A percentile compares a stretch with the other conserved stretches of the same genome.
phyloP scores from a whole-genome alignment of 495 filamentous ascomycete species.

The Talaromyces wortmannii region DNA sequence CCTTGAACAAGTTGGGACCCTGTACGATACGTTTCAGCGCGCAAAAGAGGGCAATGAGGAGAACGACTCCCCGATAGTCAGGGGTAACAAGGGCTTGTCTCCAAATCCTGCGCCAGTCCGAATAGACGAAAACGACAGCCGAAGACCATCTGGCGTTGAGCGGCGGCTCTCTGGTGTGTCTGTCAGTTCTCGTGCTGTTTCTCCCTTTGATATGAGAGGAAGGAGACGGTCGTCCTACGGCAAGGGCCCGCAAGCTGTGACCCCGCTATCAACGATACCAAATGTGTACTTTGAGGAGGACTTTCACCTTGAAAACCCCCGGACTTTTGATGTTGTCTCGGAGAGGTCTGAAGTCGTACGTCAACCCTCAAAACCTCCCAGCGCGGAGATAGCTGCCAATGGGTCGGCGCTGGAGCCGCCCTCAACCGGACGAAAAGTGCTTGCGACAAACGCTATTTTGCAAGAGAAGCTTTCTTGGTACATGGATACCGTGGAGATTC shows the following conservation, averaged over 20 bases:
- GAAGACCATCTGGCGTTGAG: constrained; percentile 19
- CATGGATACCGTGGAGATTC: constrained; percentile 98
- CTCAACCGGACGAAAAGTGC: constrained; percentile 59
- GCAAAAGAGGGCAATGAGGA: constrained; percentile 58
- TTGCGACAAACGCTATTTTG: constrained; percentile 96
- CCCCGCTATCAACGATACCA: constrained; percentile 88
- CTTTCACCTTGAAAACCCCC: constrained; percentile 92
- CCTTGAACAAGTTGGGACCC: constrained; percentile 67
- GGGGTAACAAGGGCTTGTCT: constrained; percentile 14
- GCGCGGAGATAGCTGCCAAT: constrained; percentile 50
- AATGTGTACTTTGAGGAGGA: constrained; percentile 90
- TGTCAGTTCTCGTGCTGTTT: constrained; percentile 27
- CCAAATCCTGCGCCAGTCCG: constrained; percentile 13
- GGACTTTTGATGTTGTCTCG: constrained; percentile 94
- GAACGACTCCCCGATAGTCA: constrained; percentile 31
- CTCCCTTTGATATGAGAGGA: constrained; percentile 30
- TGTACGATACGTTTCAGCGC: constrained; percentile 78
- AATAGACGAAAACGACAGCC: constrained; percentile 24
- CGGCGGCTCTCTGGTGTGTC: constrained; percentile 32
- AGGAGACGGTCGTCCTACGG: constrained; percentile 24
- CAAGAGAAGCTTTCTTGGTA: constrained; percentile 99
- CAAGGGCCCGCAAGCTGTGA: constrained; percentile 53
- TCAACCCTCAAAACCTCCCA: constrained; percentile 48
- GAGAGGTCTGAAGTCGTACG: constrained; percentile 89
- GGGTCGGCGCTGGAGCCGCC: constrained; percentile 53